These are phyloP conservation scores for Tolypocladium guangdongense DNA, from an alignment of 2,329 filamentous ascomycete genomes.

Conservation along the genomic window DNA sequence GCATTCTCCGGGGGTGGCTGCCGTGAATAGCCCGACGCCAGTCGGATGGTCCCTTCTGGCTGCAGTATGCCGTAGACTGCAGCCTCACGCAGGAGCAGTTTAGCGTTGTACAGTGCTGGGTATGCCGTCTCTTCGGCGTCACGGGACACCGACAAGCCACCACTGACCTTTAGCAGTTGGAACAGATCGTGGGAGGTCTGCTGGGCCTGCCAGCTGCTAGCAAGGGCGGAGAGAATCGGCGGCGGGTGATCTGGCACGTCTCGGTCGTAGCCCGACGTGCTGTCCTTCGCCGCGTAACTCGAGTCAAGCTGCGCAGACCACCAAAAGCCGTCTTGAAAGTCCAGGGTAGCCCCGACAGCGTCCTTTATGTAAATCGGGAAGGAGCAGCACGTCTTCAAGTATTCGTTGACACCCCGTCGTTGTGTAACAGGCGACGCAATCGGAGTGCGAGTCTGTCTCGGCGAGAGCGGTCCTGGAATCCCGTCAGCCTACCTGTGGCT, in stretches of 20 bases:
- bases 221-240: constrained; percentile 38
- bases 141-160: constrained; percentile 35
- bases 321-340: constrained; percentile 48
- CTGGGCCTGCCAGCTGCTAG: constrained; percentile 39
- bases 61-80: constrained; percentile 43
- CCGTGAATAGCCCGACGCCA: constrained; percentile 13
- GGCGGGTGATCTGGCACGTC: constrained; percentile 31
- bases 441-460: constrained; percentile 37
- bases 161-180: constrained; percentile 39
- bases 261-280: constrained; percentile 8
- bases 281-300: constrained; percentile 10
- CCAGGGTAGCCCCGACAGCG: constrained; percentile 33
- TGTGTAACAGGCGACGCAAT: constrained; percentile 38
- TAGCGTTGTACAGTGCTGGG: constrained; percentile 41
- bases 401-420: constrained; percentile 40
- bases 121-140: constrained; percentile 36
- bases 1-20: constrained; percentile 26
- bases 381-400: constrained; percentile 34
- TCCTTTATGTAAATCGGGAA: constrained; percentile 27
- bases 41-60: constrained; percentile 30
- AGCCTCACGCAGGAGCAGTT: constrained; percentile 43
- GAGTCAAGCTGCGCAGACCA: constrained; percentile 39
- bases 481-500: neutral
- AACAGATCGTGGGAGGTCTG: constrained; percentile 40
- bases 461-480: constrained; percentile 32